Evolutionary conservation across 140 eudicot genomes (phyloP).

Genomic region (Bidens hawaiensis): DNA sequence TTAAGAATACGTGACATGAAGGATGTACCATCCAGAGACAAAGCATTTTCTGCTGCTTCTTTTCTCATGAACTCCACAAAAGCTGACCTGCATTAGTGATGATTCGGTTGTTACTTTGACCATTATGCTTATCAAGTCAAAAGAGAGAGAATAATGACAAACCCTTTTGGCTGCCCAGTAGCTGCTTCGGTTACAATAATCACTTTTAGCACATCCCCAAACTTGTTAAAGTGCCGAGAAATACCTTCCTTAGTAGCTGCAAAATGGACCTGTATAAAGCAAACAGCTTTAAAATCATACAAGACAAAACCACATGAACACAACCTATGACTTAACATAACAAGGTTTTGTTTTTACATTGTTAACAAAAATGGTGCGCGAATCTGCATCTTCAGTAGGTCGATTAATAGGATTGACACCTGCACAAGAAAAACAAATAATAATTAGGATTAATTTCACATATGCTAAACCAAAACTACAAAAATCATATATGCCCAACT

Average conservation of each 20-base stretch:
- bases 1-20: slow-evolving; percentile 91
- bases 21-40: slow-evolving; percentile 82
- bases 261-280: slow-evolving; percentile 70
- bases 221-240: slow-evolving; percentile 83
- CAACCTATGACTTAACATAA: neutral
- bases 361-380: slow-evolving; percentile 78
- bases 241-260: slow-evolving; percentile 93
- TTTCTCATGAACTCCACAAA: slow-evolving; percentile 81
- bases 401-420: slow-evolving; percentile 47
- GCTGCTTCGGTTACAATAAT: slow-evolving; percentile 65
- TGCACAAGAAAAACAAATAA: slow-evolving; percentile 18
- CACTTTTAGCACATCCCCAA: slow-evolving; percentile 88
- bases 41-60: slow-evolving; percentile 83
- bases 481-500: too few relatives aligned
- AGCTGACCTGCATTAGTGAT: slow-evolving; percentile 94
- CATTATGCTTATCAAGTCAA: too few relatives aligned
- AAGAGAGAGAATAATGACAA: slow-evolving; percentile 12
- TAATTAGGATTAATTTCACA: too few relatives aligned
- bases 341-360: slow-evolving; percentile 45
- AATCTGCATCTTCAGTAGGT: slow-evolving; percentile 73
- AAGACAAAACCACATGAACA: neutral
- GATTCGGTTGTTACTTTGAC: too few relatives aligned
- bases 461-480: too few relatives aligned
- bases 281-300: slow-evolving; percentile 15
- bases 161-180: slow-evolving; percentile 96